Evolutionary conservation across 2,329 filamentous ascomycete species (phyloP), one percentile per base, ranked within the genome.

Genomic region (Sporothrix sp.): DNA sequence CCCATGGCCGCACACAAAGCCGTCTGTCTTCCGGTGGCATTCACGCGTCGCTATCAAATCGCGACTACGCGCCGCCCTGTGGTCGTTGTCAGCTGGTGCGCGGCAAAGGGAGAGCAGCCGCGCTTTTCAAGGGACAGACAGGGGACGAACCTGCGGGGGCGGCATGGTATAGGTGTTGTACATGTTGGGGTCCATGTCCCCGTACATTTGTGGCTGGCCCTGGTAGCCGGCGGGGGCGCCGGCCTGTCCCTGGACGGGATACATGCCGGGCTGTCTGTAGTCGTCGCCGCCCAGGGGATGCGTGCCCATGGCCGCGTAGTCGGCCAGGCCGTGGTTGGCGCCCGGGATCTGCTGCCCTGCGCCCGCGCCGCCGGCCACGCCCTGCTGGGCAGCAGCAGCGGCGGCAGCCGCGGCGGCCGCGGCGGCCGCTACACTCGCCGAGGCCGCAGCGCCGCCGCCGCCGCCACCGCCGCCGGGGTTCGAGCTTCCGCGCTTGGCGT

Each of bases 151-250:
- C 73, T 89, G 87, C 66, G 94, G 88, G 57, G 85, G 79, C 59
- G 85, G 82, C 77, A 95, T 87, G 55, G 81, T 71, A 13, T 83
- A 77, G 65, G 94, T 95, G 35, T 78, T 78, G 58, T 97, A 97
- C 75, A 96, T 95, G 56, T 80, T 59, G 7, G 58, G 81, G 56
- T 87, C 82, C 67, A 90, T 83, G 51, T 85, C 82, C 51, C 82
- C 76, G 62, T 89, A 95, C 76, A 96, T 94, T 56, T 81, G 73
- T 52, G 84, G 79, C 59, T 86, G 84, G 40, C 85, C 78, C 61
- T 93, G 87, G 63, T 94, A 94, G 11, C 79, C 76, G 47, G 79
- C 77, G 42, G 79, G 75, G 11, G 85, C 80, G 44, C 85, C 84
- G 13, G 82, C 72, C 58, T 88, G 87, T 52, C 89, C 85, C 57